Percentiles rank a stretch among this genome's conserved stretches.
Conservation (phyloP, 345 rosid species). For the Populus deltoides region DNA sequence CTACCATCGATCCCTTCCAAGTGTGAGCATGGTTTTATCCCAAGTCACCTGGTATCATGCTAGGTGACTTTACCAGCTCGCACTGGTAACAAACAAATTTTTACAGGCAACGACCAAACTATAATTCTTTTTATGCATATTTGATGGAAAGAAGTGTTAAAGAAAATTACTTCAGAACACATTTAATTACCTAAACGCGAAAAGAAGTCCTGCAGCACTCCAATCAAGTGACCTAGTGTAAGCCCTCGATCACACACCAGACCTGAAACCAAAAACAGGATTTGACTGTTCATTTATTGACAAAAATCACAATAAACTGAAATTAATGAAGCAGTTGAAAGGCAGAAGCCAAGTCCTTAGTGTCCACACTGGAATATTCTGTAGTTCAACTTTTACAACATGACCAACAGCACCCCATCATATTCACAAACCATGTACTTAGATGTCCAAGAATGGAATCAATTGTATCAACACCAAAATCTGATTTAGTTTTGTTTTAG, state of each 20-base stretch:
- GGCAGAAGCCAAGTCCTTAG: neutral
- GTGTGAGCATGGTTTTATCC: neutral
- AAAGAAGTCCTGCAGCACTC: constrained; percentile 84
- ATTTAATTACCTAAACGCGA: constrained; percentile 63
- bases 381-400: neutral
- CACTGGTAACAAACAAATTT: neutral
- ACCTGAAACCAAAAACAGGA: constrained; percentile 51
- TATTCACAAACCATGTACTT: neutral
- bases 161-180: neutral
- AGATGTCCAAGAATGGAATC: neutral
- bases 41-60: neutral
- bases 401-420: neutral
- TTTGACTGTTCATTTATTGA: neutral
- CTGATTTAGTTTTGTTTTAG: neutral
- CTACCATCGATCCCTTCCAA: neutral
- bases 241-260: constrained; percentile 89
- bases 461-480: neutral
- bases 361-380: neutral
- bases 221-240: constrained; percentile 86
- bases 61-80: too few relatives aligned
- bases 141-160: neutral
- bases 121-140: neutral
- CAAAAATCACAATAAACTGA: neutral
- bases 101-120: neutral
- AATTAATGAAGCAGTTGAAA: neutral